A percentile compares a stretch with the other conserved stretches of the same genome.
Conservation (phyloP, 78 protist species). For the Isochrysis galbana region DNA sequence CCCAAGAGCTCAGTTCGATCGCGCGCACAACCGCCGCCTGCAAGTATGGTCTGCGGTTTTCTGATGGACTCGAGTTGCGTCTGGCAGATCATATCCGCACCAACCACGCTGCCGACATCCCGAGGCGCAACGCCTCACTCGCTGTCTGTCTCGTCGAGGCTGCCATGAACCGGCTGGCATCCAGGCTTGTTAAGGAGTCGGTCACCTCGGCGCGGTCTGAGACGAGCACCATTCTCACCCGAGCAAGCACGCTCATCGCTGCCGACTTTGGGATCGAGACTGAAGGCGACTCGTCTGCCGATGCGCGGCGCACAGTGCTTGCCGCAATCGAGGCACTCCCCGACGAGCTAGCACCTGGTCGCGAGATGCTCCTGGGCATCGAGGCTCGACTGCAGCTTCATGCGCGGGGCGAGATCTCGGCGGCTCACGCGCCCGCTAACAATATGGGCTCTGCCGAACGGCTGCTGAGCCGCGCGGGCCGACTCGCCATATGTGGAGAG, state of each 20-base stretch:
- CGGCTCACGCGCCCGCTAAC: not conserved
- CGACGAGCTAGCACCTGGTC: not conserved
- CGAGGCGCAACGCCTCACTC: slow-evolving; percentile 20
- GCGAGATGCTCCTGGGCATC: not conserved
- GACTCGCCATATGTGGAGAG: not conserved
- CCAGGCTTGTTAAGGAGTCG: not conserved
- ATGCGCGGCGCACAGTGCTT: not conserved
- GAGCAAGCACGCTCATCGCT: not conserved
- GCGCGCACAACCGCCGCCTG: not conserved
- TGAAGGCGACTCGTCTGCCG: not conserved
- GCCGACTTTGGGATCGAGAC: not conserved
- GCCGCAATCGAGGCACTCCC: not conserved
- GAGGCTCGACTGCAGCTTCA: not conserved
- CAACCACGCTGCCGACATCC: not conserved
- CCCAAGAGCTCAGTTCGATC: not conserved
- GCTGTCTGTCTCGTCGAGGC: slow-evolving; percentile 16
- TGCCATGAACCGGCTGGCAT: slow-evolving; percentile 5
- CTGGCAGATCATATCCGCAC: not conserved
- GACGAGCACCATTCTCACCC: not conserved
- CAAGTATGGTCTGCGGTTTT: not conserved
- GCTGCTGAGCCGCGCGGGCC: not conserved
- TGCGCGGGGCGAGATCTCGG: too few species aligned
- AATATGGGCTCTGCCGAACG: not conserved
- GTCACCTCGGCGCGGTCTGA: not conserved
- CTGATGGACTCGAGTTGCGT: not conserved